A percentile compares a stretch with the other conserved stretches of the same genome.
Conservation (phyloP, 2,329 filamentous ascomycete species). For the Hypoxylon sp. region DNA sequence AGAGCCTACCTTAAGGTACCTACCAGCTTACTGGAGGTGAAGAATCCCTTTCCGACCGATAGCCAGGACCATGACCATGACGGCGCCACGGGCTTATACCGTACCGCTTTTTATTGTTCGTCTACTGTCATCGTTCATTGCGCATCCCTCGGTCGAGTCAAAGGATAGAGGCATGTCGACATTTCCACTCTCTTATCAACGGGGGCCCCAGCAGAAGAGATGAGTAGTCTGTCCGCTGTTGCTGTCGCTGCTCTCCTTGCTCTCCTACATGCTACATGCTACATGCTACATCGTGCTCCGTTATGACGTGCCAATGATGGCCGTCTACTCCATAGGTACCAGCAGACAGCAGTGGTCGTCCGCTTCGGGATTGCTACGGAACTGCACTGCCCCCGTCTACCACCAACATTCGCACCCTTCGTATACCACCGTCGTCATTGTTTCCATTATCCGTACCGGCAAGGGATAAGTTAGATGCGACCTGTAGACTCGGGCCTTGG, state of each 20-base stretch:
- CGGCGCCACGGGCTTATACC: not conserved
- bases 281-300: conserved; percentile 35
- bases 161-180: conserved; percentile 1
- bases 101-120: not conserved
- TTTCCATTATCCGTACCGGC: conserved; percentile 25
- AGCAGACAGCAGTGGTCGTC: conserved; percentile 12
- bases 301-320: conserved; percentile 38
- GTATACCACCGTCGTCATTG: conserved; percentile 38
- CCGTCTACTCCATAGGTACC: conserved; percentile 25
- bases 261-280: conserved; percentile 2
- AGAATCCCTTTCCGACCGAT: conserved; percentile 26
- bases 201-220: conserved; percentile 17
- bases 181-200: conserved; percentile 26
- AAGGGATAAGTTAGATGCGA: conserved; percentile 30
- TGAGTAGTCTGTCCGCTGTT: conserved; percentile 14
- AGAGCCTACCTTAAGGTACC: no score
- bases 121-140: not conserved
- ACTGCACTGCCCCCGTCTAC: conserved; percentile 31
- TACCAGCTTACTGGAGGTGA: not conserved
- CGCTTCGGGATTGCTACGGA: conserved; percentile 31
- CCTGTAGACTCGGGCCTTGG: conserved; percentile 27
- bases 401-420: conserved; percentile 33
- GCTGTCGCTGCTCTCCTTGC: conserved; percentile 17
- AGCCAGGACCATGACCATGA: conserved; percentile 3
- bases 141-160: not conserved